Evolutionary conservation across 2,329 filamentous ascomycete genomes (phyloP), one percentile per base, ranked within the genome.

Genomic region (Colletotrichum cuscutae): DNA sequence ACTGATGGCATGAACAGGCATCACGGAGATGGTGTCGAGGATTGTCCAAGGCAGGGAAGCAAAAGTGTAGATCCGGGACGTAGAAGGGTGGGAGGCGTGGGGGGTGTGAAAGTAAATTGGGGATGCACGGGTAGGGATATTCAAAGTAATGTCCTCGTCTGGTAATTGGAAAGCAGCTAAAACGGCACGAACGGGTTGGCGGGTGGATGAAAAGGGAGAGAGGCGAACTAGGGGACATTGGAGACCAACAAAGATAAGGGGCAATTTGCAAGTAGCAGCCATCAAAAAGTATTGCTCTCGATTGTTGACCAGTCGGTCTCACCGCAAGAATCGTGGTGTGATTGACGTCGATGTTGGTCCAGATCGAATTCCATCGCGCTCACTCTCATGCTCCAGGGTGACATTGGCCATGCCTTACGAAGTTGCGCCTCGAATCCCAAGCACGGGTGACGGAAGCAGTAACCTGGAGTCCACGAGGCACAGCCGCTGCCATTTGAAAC

Each of bases 1-100:
- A 56, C 70, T 72, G 65, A 69, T 72, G 65, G 65, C 70, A 72
- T 69, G 26, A 65, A 71, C 67, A 65, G 71, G 60, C 61, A 65
- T 62, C 54, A 71, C 65, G 56, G 46, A 65, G 56, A 49, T 49
- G 42, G 61, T 70, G 54, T 57, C 42, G 24, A 65, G 46, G 46
- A 56, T 32, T 56, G 49, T 70, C 56, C 60, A 65, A 68, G 57
- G 54, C 70, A 72, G 54, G 65, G 59, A 71, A 71, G 56, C 28
- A 65, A 42, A 49, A 61, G 46, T 12, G 71, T 46, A 65, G 66
- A 73, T 73, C 71, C 22, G 28, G 49, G n/a, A 65, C 42, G 35
- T 61, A 63, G 57, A 42, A 56, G 28, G 67, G 66, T 42, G 37
- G 37, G 37, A 42, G 37, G 37, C 15, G 19, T 32, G 32, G 24